Percentiles rank a stretch among this genome's conserved stretches.
Conservation (phyloP, 768 basidiomycete species). For the Pulveroboletus sp. region DNA sequence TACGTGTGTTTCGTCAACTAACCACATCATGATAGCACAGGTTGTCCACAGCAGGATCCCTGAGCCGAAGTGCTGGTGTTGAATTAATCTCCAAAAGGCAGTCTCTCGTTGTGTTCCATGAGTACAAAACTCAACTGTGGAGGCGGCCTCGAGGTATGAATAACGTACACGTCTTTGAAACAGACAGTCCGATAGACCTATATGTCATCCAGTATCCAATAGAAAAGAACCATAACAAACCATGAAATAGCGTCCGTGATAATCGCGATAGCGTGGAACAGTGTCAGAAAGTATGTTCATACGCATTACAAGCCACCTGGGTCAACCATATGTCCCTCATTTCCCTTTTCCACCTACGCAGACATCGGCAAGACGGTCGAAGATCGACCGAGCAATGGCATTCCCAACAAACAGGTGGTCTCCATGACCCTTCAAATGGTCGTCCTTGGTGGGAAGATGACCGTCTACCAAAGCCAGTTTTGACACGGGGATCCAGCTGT, state of each 20-base stretch:
- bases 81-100: no score
- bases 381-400: constrained; percentile 26
- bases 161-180: no score
- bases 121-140: no score
- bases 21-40: no score
- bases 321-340: constrained; percentile 47
- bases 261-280: not conserved
- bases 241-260: constrained; percentile 4
- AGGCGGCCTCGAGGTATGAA: no score
- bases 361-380: constrained; percentile 22
- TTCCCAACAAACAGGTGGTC: constrained; percentile 34
- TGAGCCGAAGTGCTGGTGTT: no score
- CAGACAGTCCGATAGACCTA: no score
- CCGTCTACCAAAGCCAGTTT: constrained; percentile 7
- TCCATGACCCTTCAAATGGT: constrained; percentile 33
- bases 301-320: constrained; percentile 44
- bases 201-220: no score
- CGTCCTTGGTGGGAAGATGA: constrained; percentile 4
- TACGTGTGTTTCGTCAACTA: no score
- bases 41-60: no score
- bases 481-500: constrained; percentile 4
- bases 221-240: not conserved
- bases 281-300: constrained; percentile 31
- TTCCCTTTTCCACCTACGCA: constrained; percentile 38
- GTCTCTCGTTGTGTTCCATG: no score